Percentiles rank a stretch among this genome's conserved stretches.
Conservation (phyloP, 257 asterid species). For the Ehretia macrophylla region DNA sequence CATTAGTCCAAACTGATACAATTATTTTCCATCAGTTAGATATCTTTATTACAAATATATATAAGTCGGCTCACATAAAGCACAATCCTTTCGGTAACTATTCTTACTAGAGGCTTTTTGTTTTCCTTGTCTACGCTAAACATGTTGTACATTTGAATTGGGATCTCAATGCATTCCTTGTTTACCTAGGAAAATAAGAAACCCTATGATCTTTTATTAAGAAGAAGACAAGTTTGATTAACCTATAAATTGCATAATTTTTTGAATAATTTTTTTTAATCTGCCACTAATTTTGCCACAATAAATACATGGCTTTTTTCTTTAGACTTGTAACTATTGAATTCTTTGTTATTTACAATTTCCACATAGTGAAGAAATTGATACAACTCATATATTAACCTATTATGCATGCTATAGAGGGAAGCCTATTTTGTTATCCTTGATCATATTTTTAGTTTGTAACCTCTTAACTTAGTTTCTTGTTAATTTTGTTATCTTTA, state of each 20-base stretch:
- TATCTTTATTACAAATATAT: too few species aligned
- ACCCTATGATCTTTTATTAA: too few species aligned
- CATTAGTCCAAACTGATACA: too few species aligned
- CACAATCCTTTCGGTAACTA: too few species aligned
- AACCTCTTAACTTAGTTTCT: neutral
- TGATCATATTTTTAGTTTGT: neutral
- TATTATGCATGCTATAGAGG: neutral
- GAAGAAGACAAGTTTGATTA: too few species aligned
- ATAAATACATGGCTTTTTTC: neutral
- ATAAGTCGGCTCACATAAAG: too few species aligned
- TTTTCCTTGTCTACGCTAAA: too few species aligned
- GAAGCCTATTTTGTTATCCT: neutral
- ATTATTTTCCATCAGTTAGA: too few species aligned
- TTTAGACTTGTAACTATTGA: neutral
- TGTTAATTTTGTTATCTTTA: slow-evolving; percentile 10
- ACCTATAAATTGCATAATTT: neutral
- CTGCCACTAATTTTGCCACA: neutral
- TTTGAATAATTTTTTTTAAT: neutral
- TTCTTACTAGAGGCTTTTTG: too few species aligned
- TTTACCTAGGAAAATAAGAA: too few species aligned
- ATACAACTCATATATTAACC: neutral
- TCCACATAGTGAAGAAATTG: neutral
- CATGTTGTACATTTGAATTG: too few species aligned
- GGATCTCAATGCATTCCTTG: too few species aligned
- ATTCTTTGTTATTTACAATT: neutral